Base-by-base conservation (phyloP, 345 rosid species). In the Abelmoschus esculentus region DNA sequence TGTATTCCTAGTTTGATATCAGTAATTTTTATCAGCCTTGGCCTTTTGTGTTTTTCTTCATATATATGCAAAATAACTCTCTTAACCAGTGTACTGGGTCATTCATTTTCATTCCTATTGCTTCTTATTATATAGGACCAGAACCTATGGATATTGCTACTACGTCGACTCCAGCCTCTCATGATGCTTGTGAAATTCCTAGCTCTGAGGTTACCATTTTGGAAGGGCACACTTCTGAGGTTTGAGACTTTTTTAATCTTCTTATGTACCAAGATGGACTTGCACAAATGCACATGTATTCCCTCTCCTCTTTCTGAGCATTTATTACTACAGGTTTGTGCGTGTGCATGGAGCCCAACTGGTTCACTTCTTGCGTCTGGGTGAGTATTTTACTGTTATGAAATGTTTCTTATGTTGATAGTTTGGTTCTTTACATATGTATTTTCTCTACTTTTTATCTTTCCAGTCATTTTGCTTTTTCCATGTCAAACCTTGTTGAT, bases 211-310 rank as follows among this genome's bases (percentile, higher is more conserved):
- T 96, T 80, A 84, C 84, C 75, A 81, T 96, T 76, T 82, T 96
- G 83, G 99, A 90, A 85, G 99, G 99, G 29, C 99, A 96, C 80
- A 86, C 96, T 71, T 89, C 97, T 52, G 98, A 96, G 99, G 99
- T 96, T 85, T 62, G 79, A 66, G 66, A 19, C 57, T 76, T 66
- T 8, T 61, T 17, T 8, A 9, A 62, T 38, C 29, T 19, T 13
- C 19, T 28, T 66, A 7, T 58, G 11, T 19, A 5, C 31, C 17
- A 4, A 40, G 49, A 38, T 10, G 66, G 50, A 40, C 50, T 40
- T 62, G 10, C 46, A 62, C 10, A 19, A 10, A 19, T 26, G 28
- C 15, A 18, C 36, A 31, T 66, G 14, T 47, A 29, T 59, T 44
- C 40, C 17, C 5, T 70, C 18, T 19, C 44, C 65, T 17, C 70